phyloP scores from a whole-genome alignment of 129 eudicot species.

The Deinandra increscens region DNA sequence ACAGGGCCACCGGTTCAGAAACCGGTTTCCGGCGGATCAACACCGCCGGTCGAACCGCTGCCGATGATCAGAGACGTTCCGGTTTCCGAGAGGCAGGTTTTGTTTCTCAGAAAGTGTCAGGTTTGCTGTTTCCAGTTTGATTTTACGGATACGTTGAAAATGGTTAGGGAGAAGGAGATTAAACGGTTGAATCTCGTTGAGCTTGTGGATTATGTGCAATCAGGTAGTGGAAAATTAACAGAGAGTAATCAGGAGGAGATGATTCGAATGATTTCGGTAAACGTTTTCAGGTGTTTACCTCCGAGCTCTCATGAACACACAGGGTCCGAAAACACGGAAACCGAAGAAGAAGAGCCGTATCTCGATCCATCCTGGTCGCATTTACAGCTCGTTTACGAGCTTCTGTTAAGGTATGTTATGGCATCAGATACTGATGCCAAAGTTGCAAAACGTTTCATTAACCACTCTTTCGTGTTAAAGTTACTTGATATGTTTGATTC shows the following conservation, averaged over 20 bases:
- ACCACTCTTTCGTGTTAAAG: constrained; percentile 64
- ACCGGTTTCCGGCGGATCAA: constrained; percentile 10
- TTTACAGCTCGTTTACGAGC: constrained; percentile 68
- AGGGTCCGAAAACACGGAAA: constrained; percentile 48
- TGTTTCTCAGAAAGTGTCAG: constrained; percentile 54
- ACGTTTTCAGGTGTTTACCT: constrained; percentile 64
- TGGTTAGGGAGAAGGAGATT: constrained; percentile 68
- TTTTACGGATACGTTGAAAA: constrained; percentile 55
- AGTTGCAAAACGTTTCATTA: constrained; percentile 65
- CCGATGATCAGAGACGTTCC: constrained; percentile 64
- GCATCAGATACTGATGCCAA: constrained; percentile 69
- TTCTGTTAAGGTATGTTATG: constrained; percentile 62
- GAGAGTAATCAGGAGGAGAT: constrained; percentile 71
- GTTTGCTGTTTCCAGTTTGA: constrained; percentile 63
- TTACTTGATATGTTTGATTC: constrained; percentile 75
- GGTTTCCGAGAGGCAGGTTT: constrained; percentile 46
- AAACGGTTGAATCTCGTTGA: constrained; percentile 60
- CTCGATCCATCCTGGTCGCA: constrained; percentile 78
- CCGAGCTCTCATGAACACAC: constrained; percentile 61
- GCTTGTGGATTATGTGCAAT: constrained; percentile 65
- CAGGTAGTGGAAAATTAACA: constrained; percentile 55
- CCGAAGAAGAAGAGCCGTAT: constrained; percentile 71
- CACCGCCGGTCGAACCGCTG: constrained; percentile 46
- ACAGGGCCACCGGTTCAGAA: constrained; percentile 12
- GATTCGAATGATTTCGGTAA: constrained; percentile 62